Conservation (phyloP, 2,329 filamentous ascomycete species). For the Sphaerulina populicola region DNA sequence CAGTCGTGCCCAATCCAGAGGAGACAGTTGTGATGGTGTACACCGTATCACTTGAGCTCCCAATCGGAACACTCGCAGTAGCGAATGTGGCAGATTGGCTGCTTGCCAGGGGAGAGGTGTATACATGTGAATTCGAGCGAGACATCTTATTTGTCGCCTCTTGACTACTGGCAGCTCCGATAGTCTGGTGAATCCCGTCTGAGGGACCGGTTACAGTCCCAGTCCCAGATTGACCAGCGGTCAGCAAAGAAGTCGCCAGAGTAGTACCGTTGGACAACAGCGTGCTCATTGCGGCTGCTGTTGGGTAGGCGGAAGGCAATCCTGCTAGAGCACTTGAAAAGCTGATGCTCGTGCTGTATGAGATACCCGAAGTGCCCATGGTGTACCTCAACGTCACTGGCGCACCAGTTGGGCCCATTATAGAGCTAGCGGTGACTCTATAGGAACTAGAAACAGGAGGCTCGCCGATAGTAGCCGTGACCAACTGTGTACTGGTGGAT, state of each 20-base stretch:
- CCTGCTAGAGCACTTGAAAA: neutral
- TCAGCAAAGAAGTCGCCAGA: neutral
- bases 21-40: conserved; percentile 16
- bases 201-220: neutral
- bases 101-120: neutral
- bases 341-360: conserved; percentile 13
- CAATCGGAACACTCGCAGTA: neutral
- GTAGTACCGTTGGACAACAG: neutral
- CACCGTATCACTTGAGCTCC: neutral
- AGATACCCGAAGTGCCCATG: neutral
- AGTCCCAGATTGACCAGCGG: neutral
- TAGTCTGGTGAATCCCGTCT: neutral
- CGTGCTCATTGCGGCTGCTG: neutral
- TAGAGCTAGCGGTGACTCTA: neutral
- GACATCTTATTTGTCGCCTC: neutral
- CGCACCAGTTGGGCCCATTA: neutral
- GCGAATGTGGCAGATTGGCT: conserved; percentile 3
- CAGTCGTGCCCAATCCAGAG: conserved; percentile 12
- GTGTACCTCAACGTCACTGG: neutral
- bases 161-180: neutral
- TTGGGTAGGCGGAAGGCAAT: neutral
- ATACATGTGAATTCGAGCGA: neutral
- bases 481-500: conserved; percentile 22
- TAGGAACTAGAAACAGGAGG: neutral
- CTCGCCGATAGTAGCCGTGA: conserved; percentile 25